Conservation (phyloP, 2,329 filamentous ascomycete species). For the Aspergillus latus region DNA sequence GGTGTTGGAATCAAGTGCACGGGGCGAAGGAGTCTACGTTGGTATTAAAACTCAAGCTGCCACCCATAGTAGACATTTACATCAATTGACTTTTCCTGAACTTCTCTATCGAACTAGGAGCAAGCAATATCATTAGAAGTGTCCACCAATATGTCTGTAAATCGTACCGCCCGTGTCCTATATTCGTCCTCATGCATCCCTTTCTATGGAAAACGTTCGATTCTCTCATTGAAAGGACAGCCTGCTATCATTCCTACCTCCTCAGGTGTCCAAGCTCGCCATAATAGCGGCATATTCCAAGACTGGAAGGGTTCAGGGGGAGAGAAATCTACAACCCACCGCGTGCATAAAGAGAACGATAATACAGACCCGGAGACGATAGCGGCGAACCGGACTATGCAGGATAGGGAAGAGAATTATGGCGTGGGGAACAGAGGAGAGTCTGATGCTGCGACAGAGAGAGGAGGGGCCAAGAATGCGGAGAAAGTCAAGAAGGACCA, state of each 20-base stretch:
- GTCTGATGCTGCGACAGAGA: slow-evolving; percentile 34
- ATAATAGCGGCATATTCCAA: slow-evolving; percentile 24
- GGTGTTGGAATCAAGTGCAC: neutral
- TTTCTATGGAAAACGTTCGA: slow-evolving; percentile 17
- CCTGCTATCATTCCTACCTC: slow-evolving; percentile 14
- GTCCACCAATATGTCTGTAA: slow-evolving; percentile 13
- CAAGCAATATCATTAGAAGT: neutral
- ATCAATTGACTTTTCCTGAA: neutral
- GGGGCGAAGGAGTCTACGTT: neutral
- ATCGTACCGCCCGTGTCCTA: slow-evolving; percentile 9
- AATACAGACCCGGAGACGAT: slow-evolving; percentile 35
- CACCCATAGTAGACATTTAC: neutral
- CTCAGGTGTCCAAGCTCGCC: slow-evolving; percentile 17
- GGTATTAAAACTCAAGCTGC: neutral
- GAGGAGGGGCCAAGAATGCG: slow-evolving; percentile 37
- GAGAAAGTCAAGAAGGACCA: slow-evolving; percentile 49
- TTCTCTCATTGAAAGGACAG: slow-evolving; percentile 21
- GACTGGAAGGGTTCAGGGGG: slow-evolving; percentile 36
- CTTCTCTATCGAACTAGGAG: neutral
- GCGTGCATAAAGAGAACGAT: slow-evolving; percentile 31
- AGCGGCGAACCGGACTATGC: slow-evolving; percentile 28
- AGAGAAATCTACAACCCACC: slow-evolving; percentile 36
- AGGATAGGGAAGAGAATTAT: slow-evolving; percentile 30
- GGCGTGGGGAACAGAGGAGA: slow-evolving; percentile 7
- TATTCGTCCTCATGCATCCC: slow-evolving; percentile 16